Conservation (phyloP, 1,284 basidiomycete species). For the Ustilago nuda region DNA sequence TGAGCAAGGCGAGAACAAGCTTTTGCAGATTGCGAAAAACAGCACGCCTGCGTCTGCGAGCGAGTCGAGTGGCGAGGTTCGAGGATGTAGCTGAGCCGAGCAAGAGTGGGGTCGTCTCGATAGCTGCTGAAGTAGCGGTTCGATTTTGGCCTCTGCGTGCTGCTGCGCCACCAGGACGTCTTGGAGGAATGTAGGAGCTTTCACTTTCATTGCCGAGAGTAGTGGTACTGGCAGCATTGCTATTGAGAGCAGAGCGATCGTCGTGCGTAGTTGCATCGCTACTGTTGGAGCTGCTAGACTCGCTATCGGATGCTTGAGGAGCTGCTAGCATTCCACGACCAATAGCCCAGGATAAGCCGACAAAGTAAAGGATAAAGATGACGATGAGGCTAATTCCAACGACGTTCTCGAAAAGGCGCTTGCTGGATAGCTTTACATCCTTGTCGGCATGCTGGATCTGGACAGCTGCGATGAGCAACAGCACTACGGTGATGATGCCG, state of each 20-base stretch:
- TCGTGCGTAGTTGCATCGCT: conserved; percentile 8
- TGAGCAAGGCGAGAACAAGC: conserved; percentile 41
- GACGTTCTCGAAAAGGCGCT: conserved; percentile 42
- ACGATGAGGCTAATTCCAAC: conserved; percentile 40
- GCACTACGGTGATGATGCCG: conserved; percentile 33
- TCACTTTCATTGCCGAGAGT: conserved; percentile 41
- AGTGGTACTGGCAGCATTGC: conserved; percentile 33
- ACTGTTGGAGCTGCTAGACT: conserved; percentile 21
- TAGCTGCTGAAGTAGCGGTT: conserved; percentile 39
- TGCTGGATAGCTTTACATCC: conserved; percentile 29
- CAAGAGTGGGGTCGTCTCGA: conserved; percentile 39
- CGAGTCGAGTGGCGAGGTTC: conserved; percentile 28
- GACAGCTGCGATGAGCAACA: conserved; percentile 28
- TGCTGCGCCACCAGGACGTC: conserved; percentile 23
- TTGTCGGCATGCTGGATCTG: conserved; percentile 42
- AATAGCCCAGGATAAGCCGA: conserved; percentile 47
- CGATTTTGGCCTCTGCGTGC: conserved; percentile 29
- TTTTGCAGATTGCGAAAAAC: conserved; percentile 27
- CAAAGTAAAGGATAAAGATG: conserved; percentile 43
- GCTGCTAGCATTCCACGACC: conserved; percentile 43
- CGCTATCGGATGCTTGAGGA: conserved; percentile 31
- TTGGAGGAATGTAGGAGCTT: conserved; percentile 27
- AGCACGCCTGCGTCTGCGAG: conserved; percentile 23
- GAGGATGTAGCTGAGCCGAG: conserved; percentile 42
- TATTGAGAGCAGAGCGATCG: conserved; percentile 20